phyloP scores from a whole-genome alignment of 306 rosid species.

The Pterocarpus macrocarpus region DNA sequence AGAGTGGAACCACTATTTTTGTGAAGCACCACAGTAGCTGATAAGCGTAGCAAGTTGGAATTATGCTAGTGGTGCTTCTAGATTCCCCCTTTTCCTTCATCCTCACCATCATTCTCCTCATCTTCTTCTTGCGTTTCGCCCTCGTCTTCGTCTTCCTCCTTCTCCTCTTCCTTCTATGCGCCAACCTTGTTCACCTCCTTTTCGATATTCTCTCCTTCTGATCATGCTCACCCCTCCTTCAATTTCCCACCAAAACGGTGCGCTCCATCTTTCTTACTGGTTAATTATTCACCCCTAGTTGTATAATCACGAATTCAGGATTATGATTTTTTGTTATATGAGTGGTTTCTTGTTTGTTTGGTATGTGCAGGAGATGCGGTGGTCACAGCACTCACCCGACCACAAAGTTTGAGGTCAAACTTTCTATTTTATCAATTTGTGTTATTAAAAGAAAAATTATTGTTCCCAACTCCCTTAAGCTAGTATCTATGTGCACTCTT shows the following conservation, averaged over 20 bases:
- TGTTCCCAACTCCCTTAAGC: constrained; percentile 10
- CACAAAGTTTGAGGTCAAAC: constrained; percentile 46
- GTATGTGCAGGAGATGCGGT: constrained; percentile 45
- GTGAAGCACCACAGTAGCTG: neutral
- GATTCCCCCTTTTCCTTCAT: constrained; percentile 71
- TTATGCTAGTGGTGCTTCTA: constrained; percentile 54
- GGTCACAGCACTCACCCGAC: neutral
- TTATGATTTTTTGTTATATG: neutral
- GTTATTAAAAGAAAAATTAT: neutral
- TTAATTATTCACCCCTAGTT: neutral
- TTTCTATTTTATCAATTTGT: constrained; percentile 23
- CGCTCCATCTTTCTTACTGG: neutral
- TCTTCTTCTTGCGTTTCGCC: constrained; percentile 65
- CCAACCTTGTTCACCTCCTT: constrained; percentile 59
- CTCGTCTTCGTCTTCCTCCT: constrained; percentile 54
- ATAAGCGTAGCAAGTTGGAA: too few relatives aligned
- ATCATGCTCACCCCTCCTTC: constrained; percentile 22
- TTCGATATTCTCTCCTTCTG: constrained; percentile 52
- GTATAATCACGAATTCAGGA: neutral
- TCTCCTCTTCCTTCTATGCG: constrained; percentile 65
- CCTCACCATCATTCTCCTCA: constrained; percentile 58
- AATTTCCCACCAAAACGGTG: constrained; percentile 58
- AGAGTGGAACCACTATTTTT: neutral
- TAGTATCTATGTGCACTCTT: constrained; percentile 1
- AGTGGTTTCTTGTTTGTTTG: neutral